A percentile compares a stretch with the other conserved stretches of the same genome.
Evolutionary conservation across 2,329 filamentous ascomycete genomes (phyloP).

Genomic region (Pseudogymnoascus sp.): DNA sequence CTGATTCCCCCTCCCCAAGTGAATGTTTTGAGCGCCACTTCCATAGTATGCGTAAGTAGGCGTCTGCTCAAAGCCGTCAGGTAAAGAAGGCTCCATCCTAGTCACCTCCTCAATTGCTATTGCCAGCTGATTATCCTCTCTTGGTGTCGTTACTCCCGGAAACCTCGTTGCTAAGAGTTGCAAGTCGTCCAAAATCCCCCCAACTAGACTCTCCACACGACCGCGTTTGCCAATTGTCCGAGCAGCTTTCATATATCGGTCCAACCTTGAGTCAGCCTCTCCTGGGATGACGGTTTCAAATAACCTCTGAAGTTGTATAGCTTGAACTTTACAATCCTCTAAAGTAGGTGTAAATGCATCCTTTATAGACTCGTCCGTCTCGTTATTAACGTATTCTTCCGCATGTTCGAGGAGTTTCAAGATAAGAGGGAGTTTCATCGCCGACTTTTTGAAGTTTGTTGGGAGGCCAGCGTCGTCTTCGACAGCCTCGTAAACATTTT

Average conservation of each 20-base stretch:
- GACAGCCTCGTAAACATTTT: conserved; percentile 14
- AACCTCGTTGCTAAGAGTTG: conserved; percentile 16
- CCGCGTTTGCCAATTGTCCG: conserved; percentile 15
- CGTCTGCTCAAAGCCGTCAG: background rate
- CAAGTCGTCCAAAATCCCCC: conserved; percentile 14
- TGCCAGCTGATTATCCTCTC: background rate
- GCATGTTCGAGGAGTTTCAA: background rate
- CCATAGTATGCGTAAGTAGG: background rate
- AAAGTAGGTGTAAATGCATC: background rate
- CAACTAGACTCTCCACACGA: conserved; percentile 15
- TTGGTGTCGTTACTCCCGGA: conserved; percentile 12
- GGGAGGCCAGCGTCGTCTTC: conserved; percentile 14
- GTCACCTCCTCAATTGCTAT: conserved; percentile 16
- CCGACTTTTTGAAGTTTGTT: conserved; percentile 12
- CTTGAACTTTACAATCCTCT: background rate
- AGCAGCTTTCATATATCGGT: conserved; percentile 17
- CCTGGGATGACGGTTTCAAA: conserved; percentile 14
- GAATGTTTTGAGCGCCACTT: background rate
- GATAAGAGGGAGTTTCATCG: background rate
- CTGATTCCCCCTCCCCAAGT: background rate
- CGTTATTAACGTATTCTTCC: background rate
- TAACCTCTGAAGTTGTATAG: background rate
- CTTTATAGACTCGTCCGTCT: background rate
- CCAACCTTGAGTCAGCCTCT: conserved; percentile 12
- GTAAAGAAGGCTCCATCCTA: background rate